Conservation (phyloP, 495 filamentous ascomycete species). For the Cercophora samala region DNA sequence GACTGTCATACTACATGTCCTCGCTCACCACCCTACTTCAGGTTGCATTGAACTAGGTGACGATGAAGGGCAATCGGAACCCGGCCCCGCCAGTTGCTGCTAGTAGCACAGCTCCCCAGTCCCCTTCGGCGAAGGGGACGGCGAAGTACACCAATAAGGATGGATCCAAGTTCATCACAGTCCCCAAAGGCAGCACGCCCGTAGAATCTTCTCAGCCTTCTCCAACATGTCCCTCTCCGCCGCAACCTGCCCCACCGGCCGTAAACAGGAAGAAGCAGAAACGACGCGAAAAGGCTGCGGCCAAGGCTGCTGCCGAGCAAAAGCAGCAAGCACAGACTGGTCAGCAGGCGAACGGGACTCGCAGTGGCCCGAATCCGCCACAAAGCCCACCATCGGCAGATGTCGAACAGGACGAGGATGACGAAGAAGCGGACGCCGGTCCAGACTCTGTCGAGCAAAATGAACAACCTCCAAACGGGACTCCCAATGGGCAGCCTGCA, state of each 20-base stretch:
- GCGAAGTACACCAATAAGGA: constrained; percentile 64
- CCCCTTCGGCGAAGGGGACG: constrained; percentile 45
- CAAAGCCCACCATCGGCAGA: constrained; percentile 31
- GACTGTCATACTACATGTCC: constrained; percentile 31
- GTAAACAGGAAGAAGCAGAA: constrained; percentile 95
- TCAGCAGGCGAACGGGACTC: constrained; percentile 39
- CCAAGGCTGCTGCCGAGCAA: constrained; percentile 58
- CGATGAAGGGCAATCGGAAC: constrained; percentile 53
- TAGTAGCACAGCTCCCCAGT: constrained; percentile 33
- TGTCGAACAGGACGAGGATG: constrained; percentile 32
- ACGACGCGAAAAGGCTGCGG: constrained; percentile 72
- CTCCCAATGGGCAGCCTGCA: constrained; percentile 12
- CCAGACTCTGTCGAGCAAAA: constrained; percentile 10
- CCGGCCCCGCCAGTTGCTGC: constrained; percentile 40
- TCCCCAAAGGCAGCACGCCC: constrained; percentile 54
- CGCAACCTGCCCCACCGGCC: constrained; percentile 35
- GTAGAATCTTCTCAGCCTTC: constrained; percentile 52
- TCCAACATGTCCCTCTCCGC: constrained; percentile 38
- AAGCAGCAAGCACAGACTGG: constrained; percentile 25
- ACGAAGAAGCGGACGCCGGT: constrained; percentile 19
- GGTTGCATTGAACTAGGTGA: constrained; percentile 29
- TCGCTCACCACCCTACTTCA: constrained; percentile 26
- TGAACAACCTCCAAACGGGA: constrained; percentile 14
- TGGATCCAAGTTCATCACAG: constrained; percentile 64
- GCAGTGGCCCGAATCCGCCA: constrained; percentile 34